Base-by-base conservation (phyloP, 148 eudicot genomes). In the Vaccinium vitisidaea region DNA sequence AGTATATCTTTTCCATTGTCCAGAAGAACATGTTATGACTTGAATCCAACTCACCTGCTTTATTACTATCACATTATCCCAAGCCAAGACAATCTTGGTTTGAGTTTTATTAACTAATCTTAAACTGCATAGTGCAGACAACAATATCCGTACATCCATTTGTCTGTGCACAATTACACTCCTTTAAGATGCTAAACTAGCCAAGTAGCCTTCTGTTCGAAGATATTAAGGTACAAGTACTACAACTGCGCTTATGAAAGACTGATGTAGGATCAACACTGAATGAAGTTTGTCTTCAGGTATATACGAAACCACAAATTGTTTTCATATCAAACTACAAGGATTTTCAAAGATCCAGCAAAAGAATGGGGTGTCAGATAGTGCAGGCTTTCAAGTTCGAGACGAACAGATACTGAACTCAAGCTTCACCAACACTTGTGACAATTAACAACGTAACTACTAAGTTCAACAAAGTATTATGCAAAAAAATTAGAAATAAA, bases 11-110 rank as follows among this genome's bases (percentile, higher is more conserved):
- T 76, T 10, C 16, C 56, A n/a, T n/a, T 76, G 55, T 76, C 27
- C 49, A 76, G 30, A 76, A n/a, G 3, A 50, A 15, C 58, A 10
- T 77, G 39, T 58, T 9, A 15, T 27, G 80, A 78, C 80, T 52
- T 56, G 23, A 56, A 79, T 56, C 82, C 48, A 49, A 55, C 49
- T 36, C 48, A 79, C 43, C 30, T 55, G 63, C 59, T 49, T 49
- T 11, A 21, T 25, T 5, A 15, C 81, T 15, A 56, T 18, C 50
- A 19, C 63, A 32, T 79, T 36, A 36, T 21, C 69, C 23, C 67
- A 56, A 79, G 23, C 50, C 49, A 36, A 30, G 49, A 58, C 18
- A 79, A 79, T 18, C 50, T 79, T 79, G 69, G 69, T 79, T 36
- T 55, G 63, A 53, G 59, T 50, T 27, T n/a, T 23, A 3, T 56